Evolutionary conservation across 495 filamentous ascomycete genomes (phyloP).

Genomic region (Neurospora sp.): DNA sequence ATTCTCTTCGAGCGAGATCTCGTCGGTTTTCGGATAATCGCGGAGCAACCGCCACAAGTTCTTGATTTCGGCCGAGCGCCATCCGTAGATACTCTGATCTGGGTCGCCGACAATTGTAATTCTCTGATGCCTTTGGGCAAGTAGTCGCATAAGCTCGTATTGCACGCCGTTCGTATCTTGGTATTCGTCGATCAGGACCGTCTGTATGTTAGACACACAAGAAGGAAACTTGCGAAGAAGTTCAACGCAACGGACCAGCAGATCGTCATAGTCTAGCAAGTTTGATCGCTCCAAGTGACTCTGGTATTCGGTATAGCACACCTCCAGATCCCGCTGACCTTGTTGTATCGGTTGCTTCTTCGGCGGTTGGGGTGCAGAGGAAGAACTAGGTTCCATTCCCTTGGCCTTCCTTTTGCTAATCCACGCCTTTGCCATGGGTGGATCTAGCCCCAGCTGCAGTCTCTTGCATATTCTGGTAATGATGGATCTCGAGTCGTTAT

Average conservation of each 20-base stretch:
- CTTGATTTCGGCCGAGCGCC: conserved; percentile 90
- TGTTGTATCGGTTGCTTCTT: conserved; percentile 28
- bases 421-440: conserved; percentile 54
- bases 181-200: conserved; percentile 94
- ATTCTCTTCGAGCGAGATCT: conserved; percentile 87
- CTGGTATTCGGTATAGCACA: conserved; percentile 73
- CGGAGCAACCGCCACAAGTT: conserved; percentile 73
- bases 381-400: conserved; percentile 32
- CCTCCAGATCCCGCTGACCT: conserved; percentile 49
- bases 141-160: conserved; percentile 87
- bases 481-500: conserved; percentile 64
- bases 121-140: conserved; percentile 58
- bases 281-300: conserved; percentile 62
- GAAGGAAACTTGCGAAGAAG: conserved; percentile 65
- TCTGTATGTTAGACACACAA: conserved; percentile 87
- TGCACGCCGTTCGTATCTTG: conserved; percentile 96
- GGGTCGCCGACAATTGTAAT: conserved; percentile 97
- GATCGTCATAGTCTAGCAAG: conserved; percentile 90
- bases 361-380: conserved; percentile 6
- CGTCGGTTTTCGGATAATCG: conserved; percentile 65
- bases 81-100: conserved; percentile 97
- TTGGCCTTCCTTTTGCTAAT: conserved; percentile 85
- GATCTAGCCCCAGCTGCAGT: conserved; percentile 56
- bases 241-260: conserved; percentile 75
- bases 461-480: conserved; percentile 75